Percentiles rank a stretch among this genome's conserved stretches.
These are phyloP conservation scores for Pulveroboletus sp. DNA, from an alignment of 768 basidiomycete genomes.

Conservation along the genomic window DNA sequence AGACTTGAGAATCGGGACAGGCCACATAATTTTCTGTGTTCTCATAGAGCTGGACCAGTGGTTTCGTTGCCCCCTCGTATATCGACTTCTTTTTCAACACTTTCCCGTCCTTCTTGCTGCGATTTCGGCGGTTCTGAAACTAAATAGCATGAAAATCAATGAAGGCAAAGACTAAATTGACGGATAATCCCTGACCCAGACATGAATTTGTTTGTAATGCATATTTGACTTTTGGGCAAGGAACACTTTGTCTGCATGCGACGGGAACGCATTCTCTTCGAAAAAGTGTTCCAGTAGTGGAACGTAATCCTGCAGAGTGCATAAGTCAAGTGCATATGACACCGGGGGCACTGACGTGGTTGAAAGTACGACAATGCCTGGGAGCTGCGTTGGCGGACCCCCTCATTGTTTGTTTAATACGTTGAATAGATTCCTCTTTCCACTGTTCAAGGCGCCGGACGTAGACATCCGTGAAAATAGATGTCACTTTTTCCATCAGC, in stretches of 20 bases:
- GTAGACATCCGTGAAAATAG: not conserved
- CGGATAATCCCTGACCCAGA: slow-evolving; percentile 45
- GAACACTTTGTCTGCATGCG: slow-evolving; percentile 34
- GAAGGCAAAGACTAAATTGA: not conserved
- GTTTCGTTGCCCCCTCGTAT: not conserved
- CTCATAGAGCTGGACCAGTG: not conserved
- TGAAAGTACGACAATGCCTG: not conserved
- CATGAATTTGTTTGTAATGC: slow-evolving; percentile 47
- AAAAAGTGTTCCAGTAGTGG: slow-evolving; percentile 50
- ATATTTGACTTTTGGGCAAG: slow-evolving; percentile 45
- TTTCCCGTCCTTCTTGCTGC: slow-evolving; percentile 14
- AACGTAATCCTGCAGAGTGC: slow-evolving; percentile 36
- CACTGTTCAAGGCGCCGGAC: not conserved
- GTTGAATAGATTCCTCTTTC: slow-evolving; percentile 1
- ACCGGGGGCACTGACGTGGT: not conserved
- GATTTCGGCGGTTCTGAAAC: slow-evolving; percentile 53
- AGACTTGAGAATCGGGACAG: not conserved
- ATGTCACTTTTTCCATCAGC: not conserved
- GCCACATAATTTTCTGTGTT: not conserved
- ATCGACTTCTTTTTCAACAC: not conserved
- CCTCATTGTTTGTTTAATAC: not conserved
- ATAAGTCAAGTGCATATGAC: fast-evolving
- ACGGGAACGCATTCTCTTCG: slow-evolving; percentile 45
- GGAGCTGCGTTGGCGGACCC: fast-evolving
- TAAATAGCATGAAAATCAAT: slow-evolving; percentile 13